phyloP scores from a whole-genome alignment of 805 yeast species.

The Candida caryicola region DNA sequence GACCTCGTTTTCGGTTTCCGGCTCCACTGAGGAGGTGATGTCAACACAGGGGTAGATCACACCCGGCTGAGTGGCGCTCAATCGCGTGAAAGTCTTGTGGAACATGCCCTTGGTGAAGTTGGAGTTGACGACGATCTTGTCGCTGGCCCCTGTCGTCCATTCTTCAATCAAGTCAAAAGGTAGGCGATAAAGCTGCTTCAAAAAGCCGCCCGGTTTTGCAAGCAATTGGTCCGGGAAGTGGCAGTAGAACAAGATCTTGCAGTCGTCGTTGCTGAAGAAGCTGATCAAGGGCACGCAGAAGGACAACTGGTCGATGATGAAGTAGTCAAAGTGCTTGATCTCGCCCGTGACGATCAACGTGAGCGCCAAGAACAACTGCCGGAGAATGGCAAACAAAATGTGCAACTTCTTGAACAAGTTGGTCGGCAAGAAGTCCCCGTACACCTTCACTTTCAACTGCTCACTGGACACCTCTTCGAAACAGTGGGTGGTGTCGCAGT shows the following conservation, averaged over 20 bases:
- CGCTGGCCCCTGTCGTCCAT: constrained; percentile 72
- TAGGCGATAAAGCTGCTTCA: constrained; percentile 65
- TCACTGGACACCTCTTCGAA: constrained; percentile 81
- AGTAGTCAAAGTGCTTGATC: constrained; percentile 57
- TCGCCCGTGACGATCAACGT: constrained; percentile 48
- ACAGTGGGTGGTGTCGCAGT: constrained; percentile 82
- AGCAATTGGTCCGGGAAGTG: constrained; percentile 92
- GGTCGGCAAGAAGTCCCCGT: constrained; percentile 85
- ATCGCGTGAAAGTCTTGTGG: constrained; percentile 53
- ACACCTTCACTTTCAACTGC: constrained; percentile 59
- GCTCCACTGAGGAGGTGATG: constrained; percentile 21
- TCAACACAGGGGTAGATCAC: constrained; percentile 83
- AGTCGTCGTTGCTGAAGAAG: constrained; percentile 33
- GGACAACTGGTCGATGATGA: constrained; percentile 85
- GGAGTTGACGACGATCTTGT: constrained; percentile 83
- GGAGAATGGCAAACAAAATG: constrained; percentile 75
- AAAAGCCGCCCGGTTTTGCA: constrained; percentile 52
- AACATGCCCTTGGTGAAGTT: constrained; percentile 74
- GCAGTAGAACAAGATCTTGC: constrained; percentile 79
- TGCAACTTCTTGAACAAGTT: constrained; percentile 61
- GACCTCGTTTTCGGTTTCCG: constrained; percentile 30
- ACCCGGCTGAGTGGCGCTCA: constrained; percentile 41
- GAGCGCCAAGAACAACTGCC: constrained; percentile 70
- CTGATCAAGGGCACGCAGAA: constrained; percentile 74
- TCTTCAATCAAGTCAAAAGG: constrained; percentile 88